A percentile compares a stretch with the other conserved stretches of the same genome.
These are phyloP conservation scores for Aegilops speltoides DNA, from an alignment of 176 grass and related monocot genomes.

Conservation along the genomic window DNA sequence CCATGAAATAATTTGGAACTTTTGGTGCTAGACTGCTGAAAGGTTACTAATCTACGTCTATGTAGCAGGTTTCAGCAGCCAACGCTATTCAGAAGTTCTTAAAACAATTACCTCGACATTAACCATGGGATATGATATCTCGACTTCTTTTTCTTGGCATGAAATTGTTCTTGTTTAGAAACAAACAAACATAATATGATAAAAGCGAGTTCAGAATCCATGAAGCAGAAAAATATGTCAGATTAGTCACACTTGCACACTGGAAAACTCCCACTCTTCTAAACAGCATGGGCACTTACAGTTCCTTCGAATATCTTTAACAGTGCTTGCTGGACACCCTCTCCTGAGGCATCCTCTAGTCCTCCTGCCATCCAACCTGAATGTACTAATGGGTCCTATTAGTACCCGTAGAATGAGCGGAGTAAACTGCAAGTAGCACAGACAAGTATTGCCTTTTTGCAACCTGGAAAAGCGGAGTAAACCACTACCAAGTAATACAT, in stretches of 20 bases:
- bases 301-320: too few species aligned
- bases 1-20: neutral
- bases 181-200: neutral
- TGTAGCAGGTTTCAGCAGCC: neutral
- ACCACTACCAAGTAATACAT: too few species aligned
- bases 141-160: slow-evolving; percentile 55
- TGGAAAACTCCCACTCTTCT: neutral
- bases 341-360: too few species aligned
- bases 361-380: slow-evolving; percentile 26
- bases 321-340: too few species aligned
- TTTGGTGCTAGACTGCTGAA: neutral
- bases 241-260: too few species aligned
- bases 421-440: too few species aligned
- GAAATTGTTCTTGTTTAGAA: slow-evolving; percentile 3
- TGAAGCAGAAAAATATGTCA: too few species aligned
- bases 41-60: neutral
- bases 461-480: too few species aligned
- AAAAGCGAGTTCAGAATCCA: neutral
- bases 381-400: slow-evolving; percentile 17
- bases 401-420: neutral
- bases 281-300: neutral
- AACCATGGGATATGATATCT: slow-evolving; percentile 35
- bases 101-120: slow-evolving; percentile 43
- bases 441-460: too few species aligned
- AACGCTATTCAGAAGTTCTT: neutral